phyloP scores from a whole-genome alignment of 139 green algal species.

The Desmodesmus armatus region DNA sequence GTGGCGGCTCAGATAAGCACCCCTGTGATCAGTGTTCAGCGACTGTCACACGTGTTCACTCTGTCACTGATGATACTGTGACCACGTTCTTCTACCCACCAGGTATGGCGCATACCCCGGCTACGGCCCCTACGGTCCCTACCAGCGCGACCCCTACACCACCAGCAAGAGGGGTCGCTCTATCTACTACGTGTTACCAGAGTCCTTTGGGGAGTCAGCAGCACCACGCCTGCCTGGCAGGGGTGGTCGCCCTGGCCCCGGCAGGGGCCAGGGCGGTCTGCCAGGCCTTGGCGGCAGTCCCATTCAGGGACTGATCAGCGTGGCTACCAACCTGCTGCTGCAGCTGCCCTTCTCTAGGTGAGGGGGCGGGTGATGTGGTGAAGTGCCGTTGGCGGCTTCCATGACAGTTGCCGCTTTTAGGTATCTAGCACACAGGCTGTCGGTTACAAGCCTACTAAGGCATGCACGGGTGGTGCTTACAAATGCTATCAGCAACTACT shows the following conservation, averaged over 20 bases:
- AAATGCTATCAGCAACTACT: too few species aligned
- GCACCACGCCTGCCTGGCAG: too few species aligned
- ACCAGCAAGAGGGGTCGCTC: not conserved
- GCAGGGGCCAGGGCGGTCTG: not conserved
- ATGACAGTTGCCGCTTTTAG: too few species aligned
- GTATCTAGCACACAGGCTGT: too few species aligned
- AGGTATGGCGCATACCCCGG: constrained; percentile 23
- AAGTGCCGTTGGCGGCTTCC: too few species aligned
- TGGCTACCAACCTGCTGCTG: constrained; percentile 63
- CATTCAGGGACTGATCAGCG: constrained; percentile 29
- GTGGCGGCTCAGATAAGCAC: too few species aligned
- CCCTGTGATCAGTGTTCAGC: constrained; percentile 9
- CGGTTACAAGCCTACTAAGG: too few species aligned
- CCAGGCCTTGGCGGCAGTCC: not conserved
- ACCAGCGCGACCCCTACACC: constrained; percentile 33
- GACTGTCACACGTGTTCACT: too few species aligned
- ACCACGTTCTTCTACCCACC: too few species aligned
- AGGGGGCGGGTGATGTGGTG: too few species aligned
- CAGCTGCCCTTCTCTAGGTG: constrained; percentile 54
- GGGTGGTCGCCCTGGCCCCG: not conserved
- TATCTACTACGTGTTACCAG: constrained; percentile 35
- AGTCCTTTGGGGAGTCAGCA: not conserved
- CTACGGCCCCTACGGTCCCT: constrained; percentile 25
- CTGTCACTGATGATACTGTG: not conserved
- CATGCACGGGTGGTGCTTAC: too few species aligned